Evolutionary conservation across 2,329 filamentous ascomycete genomes (phyloP).

Genomic region (Diaporthe batatas): DNA sequence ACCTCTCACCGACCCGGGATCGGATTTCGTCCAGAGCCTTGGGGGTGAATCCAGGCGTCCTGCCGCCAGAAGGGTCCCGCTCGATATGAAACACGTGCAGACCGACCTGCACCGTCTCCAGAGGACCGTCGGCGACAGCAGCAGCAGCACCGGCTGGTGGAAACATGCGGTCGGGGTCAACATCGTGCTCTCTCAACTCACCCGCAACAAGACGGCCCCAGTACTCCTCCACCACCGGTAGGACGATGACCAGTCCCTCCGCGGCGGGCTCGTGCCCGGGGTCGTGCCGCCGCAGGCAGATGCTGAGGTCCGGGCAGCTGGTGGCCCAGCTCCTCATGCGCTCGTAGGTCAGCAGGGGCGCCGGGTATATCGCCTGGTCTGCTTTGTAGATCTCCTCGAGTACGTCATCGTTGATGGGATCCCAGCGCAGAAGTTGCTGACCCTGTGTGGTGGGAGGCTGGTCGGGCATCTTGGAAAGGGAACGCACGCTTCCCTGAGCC

Average conservation of each 20-base stretch:
- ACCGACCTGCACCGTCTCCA: constrained; percentile 14
- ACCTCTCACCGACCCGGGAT: constrained; percentile 2
- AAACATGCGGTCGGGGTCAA: constrained; percentile 35
- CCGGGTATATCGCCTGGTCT: constrained; percentile 41
- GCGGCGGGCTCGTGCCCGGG: neutral
- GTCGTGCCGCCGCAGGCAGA: constrained; percentile 18
- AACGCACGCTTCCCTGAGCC: no score
- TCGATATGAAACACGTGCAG: constrained; percentile 40
- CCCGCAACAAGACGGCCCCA: constrained; percentile 29
- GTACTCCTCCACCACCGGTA: constrained; percentile 25
- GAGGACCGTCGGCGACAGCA: neutral
- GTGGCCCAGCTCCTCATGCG: constrained; percentile 36
- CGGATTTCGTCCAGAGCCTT: constrained; percentile 34
- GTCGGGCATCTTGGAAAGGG: neutral
- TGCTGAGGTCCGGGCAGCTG: constrained; percentile 31
- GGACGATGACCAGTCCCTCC: constrained; percentile 32
- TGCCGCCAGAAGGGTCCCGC: neutral
- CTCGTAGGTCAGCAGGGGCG: constrained; percentile 28
- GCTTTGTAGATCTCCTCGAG: constrained; percentile 32
- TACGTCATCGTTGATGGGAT: constrained; percentile 26
- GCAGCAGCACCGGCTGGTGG: neutral
- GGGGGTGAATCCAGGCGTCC: constrained; percentile 3
- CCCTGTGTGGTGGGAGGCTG: neutral
- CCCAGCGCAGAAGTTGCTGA: constrained; percentile 7
- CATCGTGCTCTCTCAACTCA: constrained; percentile 33